A percentile compares a stretch with the other conserved stretches of the same genome.
These are phyloP conservation scores for Brassica incana DNA, from an alignment of 345 rosid species.

Conservation along the genomic window DNA sequence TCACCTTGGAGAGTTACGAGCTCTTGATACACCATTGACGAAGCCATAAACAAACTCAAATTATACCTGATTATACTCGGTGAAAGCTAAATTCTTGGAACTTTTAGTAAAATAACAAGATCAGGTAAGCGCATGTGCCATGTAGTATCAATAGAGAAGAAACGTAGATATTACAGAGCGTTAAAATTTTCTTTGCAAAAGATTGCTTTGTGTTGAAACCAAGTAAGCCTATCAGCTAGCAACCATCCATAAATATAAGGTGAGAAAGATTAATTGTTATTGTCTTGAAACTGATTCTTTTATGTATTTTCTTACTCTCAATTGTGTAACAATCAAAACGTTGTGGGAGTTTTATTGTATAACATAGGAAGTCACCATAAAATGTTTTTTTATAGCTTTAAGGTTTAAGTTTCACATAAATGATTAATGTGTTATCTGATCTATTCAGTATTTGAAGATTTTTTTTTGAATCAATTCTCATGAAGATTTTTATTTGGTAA, in stretches of 20 bases:
- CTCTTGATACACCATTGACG: slow-evolving; percentile 15
- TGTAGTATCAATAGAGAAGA: slow-evolving; percentile 6
- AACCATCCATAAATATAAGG: neutral
- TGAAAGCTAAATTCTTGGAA: slow-evolving; percentile 16
- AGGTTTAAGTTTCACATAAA: neutral
- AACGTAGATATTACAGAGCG: slow-evolving; percentile 12
- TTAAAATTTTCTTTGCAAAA: neutral
- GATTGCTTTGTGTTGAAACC: slow-evolving; percentile 27
- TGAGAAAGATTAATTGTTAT: neutral
- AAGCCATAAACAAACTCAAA: neutral
- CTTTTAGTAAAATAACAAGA: slow-evolving; percentile 6
- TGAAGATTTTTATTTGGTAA: too few species aligned
- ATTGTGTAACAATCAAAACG: neutral
- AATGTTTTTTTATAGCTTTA: neutral
- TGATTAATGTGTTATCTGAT: too few species aligned
- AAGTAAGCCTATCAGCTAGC: neutral
- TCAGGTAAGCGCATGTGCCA: neutral
- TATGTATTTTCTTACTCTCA: slow-evolving; percentile 10
- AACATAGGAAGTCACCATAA: neutral
- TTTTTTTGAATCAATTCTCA: too few species aligned
- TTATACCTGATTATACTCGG: neutral
- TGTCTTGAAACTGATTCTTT: neutral
- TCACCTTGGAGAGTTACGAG: slow-evolving; percentile 27
- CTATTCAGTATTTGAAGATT: too few species aligned
- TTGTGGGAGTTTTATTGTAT: neutral